phyloP scores from a whole-genome alignment of 2,329 filamentous ascomycete genomes.

The Fusarium begoniae region DNA sequence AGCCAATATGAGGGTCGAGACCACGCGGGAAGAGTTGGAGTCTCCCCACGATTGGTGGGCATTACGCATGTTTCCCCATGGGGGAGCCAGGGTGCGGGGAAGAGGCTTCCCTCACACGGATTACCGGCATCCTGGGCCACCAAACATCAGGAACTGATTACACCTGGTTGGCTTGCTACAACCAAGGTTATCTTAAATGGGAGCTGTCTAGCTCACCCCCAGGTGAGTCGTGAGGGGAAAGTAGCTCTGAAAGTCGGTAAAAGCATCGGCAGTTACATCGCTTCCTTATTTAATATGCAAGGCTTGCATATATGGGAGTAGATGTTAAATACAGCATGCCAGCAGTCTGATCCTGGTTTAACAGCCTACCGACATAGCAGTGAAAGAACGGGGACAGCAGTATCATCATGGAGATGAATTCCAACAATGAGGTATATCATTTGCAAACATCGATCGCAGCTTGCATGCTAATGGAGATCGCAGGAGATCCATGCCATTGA shows the following conservation, averaged over 20 bases:
- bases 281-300: background rate
- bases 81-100: background rate
- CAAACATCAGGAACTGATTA: background rate
- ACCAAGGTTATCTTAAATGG: background rate
- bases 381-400: background rate
- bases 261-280: background rate
- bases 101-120: background rate
- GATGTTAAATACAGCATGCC: background rate
- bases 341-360: too few species aligned
- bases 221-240: background rate
- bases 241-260: background rate
- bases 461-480: background rate
- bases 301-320: background rate
- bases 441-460: accelerated
- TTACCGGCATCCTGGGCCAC: background rate
- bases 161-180: background rate
- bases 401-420: background rate
- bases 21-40: background rate
- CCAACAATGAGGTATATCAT: background rate
- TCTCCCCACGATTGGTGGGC: background rate
- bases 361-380: background rate
- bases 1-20: background rate
- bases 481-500: background rate
- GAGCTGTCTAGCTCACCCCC: background rate
- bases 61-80: background rate